phyloP scores from a whole-genome alignment of 805 yeast species.

The Saturnispora ahearnii region DNA sequence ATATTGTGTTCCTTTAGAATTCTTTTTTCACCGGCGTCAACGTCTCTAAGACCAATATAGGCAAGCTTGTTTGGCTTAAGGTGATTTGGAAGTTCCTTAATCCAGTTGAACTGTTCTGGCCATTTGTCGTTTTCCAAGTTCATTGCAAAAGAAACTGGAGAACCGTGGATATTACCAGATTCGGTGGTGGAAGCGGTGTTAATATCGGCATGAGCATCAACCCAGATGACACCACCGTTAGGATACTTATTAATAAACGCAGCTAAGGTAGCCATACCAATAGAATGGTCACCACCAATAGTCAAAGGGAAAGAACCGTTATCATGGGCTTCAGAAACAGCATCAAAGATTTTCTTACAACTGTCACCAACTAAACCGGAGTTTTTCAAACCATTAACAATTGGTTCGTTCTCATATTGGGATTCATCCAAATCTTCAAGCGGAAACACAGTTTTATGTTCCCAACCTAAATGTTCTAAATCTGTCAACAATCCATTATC shows the following conservation, averaged over 20 bases:
- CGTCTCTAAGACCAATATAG: slow-evolving; percentile 90
- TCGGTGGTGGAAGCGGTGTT: slow-evolving; percentile 78
- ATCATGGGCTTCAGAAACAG: slow-evolving; percentile 44
- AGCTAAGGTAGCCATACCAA: slow-evolving; percentile 86
- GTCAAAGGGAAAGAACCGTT: slow-evolving; percentile 62
- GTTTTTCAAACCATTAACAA: slow-evolving; percentile 52
- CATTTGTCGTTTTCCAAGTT: slow-evolving; percentile 62
- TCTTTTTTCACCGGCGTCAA: slow-evolving; percentile 76
- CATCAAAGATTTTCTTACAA: slow-evolving; percentile 50
- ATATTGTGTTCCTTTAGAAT: slow-evolving; percentile 64
- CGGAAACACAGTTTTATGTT: slow-evolving; percentile 43
- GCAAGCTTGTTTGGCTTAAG: slow-evolving; percentile 67
- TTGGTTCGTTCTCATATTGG: slow-evolving; percentile 40
- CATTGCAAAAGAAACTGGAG: slow-evolving; percentile 87
- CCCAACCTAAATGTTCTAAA: slow-evolving; percentile 67
- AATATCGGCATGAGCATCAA: slow-evolving; percentile 97
- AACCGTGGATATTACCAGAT: slow-evolving; percentile 91
- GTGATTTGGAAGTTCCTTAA: slow-evolving; percentile 40
- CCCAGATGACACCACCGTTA: slow-evolving; percentile 87
- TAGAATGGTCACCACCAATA: slow-evolving; percentile 94
- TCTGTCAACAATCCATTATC: slow-evolving; percentile 62
- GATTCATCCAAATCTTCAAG: slow-evolving; percentile 36
- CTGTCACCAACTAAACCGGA: slow-evolving; percentile 72
- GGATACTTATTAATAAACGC: slow-evolving; percentile 76
- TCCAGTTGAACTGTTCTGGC: slow-evolving; percentile 75